These are phyloP conservation scores for Fistulina hepatica DNA, from an alignment of 1,284 basidiomycete species.

Conservation along the genomic window DNA sequence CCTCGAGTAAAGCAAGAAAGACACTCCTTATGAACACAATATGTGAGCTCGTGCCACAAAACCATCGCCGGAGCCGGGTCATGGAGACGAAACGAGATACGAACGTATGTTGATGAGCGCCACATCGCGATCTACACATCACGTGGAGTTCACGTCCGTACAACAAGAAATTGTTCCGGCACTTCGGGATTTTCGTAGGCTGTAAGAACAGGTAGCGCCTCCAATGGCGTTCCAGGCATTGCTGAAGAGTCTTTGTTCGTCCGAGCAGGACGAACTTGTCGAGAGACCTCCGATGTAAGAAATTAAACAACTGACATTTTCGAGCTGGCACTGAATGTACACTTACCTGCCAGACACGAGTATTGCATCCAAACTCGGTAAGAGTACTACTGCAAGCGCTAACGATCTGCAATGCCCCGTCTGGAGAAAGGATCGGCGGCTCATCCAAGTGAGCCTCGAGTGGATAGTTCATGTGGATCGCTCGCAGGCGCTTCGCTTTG, in stretches of 20 bases:
- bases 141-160: conserved; percentile 31
- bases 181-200: conserved; percentile 54
- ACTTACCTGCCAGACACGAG: conserved; percentile 35
- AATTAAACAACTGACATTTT: no score
- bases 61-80: no score
- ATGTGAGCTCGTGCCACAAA: no score
- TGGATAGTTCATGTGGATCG: conserved; percentile 43
- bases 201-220: no score
- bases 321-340: no score
- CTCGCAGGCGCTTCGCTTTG: conserved; percentile 29
- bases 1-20: no score
- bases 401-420: conserved; percentile 29
- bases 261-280: conserved; percentile 39
- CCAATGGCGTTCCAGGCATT: conserved; percentile 30
- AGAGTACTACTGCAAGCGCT: conserved; percentile 32
- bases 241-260: conserved; percentile 26
- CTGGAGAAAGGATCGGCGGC: conserved; percentile 20
- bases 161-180: conserved; percentile 62
- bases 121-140: no score
- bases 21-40: no score
- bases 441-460: conserved; percentile 20
- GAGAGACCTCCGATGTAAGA: conserved; percentile 3
- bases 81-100: no score
- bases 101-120: no score
- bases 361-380: conserved; percentile 40